Base-by-base conservation (phyloP, 306 rosid genomes). In the Prunus persica region DNA sequence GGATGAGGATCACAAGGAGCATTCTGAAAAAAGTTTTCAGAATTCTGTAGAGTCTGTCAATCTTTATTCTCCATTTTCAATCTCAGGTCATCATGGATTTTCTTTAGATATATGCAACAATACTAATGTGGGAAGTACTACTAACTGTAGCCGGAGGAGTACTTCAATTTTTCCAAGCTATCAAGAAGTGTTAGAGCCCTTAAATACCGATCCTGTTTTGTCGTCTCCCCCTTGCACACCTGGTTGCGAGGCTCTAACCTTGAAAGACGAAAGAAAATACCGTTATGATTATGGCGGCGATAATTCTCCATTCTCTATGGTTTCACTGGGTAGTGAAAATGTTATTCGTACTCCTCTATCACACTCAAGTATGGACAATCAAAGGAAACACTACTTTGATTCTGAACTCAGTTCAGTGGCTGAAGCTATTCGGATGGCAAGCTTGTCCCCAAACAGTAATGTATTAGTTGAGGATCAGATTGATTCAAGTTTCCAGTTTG, bases 321-420 rank as follows among this genome's bases (percentile, higher is more conserved):
- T 80, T 68, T 89, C 96, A 19, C 54, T 88, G 74, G 81, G 84
- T 28, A 87, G 96, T 76, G 89, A 84, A 64, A 91, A 90, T 84
- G 91, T 91, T 60, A 87, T 91, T 77, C 86, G 49, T 82, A 91
- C 98, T 67, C 98, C 98, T 61, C 80, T 79, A 45, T 90, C 98
- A 46, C 88, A 82, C 79, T 84, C 86, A 5, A 84, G 82, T 82
- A 82, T 88, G 70, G 90, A 79, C 78, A 67, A 69, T 82, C 82
- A 3, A 70, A 73, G 77, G 84, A 80, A 79, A 77, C 76, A 69
- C 43, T 52, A 68, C 34, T 79, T 78, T 50, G 78, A 84, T 78
- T 81, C 78, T 81, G 82, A 73, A 60, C 83, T 78, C 67, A 69
- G 63, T 82, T 85, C 81, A 13, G 58, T 70, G 65, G 69, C 82